phyloP scores from a whole-genome alignment of 352 stramenopile species.

The Saprolegnia parasitica region DNA sequence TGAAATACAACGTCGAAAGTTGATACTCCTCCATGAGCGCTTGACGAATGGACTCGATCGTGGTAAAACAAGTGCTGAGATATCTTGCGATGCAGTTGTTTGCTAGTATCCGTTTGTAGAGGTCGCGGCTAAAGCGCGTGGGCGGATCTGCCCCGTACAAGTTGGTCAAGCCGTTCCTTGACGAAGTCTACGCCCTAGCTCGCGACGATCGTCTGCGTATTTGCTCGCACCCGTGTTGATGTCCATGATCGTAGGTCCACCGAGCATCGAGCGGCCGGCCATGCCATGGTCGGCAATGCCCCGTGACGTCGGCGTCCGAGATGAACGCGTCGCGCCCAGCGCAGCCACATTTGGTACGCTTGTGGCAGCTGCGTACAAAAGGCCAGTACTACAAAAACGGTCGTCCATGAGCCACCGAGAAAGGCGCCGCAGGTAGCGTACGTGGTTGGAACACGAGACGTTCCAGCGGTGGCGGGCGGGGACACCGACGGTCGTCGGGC shows the following conservation, averaged over 20 bases:
- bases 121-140: conserved; percentile 57
- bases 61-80: conserved; percentile 30
- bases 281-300: conserved; percentile 83
- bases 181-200: conserved; percentile 47
- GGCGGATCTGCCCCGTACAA: conserved; percentile 68
- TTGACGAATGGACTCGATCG: conserved; percentile 76
- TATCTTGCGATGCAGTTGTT: no score
- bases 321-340: conserved; percentile 69
- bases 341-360: conserved; percentile 60
- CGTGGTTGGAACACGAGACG: conserved; percentile 27
- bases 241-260: conserved; percentile 90
- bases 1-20: conserved; percentile 82
- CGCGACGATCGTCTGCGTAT: background rate
- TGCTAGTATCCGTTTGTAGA: conserved; percentile 80
- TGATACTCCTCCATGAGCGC: conserved; percentile 77
- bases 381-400: conserved; percentile 18
- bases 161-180: conserved; percentile 87
- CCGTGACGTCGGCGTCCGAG: conserved; percentile 55
- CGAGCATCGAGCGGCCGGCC: conserved; percentile 56
- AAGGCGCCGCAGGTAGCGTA: background rate
- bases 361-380: conserved; percentile 66
- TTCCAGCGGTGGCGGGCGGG: conserved; percentile 24
- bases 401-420: background rate
- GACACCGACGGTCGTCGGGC: background rate
- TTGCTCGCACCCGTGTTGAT: conserved; percentile 62